phyloP scores from a whole-genome alignment of 371 early-diverging fungal species.

The Zychaea mexicana region DNA sequence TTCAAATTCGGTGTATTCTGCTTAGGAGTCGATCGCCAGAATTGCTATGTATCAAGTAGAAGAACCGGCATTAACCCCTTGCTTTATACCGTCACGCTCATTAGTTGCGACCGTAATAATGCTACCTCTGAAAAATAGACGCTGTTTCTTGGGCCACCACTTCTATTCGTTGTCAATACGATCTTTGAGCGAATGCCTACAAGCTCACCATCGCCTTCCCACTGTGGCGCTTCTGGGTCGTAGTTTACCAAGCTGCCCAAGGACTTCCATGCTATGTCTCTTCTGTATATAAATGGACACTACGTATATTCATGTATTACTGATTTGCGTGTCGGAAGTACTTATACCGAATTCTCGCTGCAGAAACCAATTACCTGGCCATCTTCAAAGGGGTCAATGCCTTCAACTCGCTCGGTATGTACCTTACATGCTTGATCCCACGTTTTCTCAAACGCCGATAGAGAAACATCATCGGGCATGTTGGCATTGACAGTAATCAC shows the following conservation, averaged over 20 bases:
- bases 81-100: no score
- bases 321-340: no score
- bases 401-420: constrained; percentile 32
- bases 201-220: constrained; percentile 52
- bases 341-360: no score
- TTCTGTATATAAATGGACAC: constrained; percentile 45
- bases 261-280: constrained; percentile 24
- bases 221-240: constrained; percentile 47
- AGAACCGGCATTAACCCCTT: no score
- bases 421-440: constrained; percentile 38
- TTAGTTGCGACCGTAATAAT: no score
- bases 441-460: constrained; percentile 22
- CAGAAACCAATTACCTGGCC: constrained; percentile 41
- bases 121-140: constrained; percentile 34
- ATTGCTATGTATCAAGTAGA: no score
- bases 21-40: constrained; percentile 27
- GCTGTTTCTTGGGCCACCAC: constrained; percentile 13
- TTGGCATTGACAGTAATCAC: constrained; percentile 29
- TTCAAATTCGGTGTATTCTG: constrained; percentile 12
- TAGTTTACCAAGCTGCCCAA: constrained; percentile 43
- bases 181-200: constrained; percentile 44
- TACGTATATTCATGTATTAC: no score
- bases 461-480: constrained; percentile 9
- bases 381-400: constrained; percentile 26
- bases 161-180: constrained; percentile 37